Evolutionary conservation across 768 basidiomycete genomes (phyloP), one percentile per base, ranked within the genome.

Genomic region (Krasilnikovozyma curviuscula): DNA sequence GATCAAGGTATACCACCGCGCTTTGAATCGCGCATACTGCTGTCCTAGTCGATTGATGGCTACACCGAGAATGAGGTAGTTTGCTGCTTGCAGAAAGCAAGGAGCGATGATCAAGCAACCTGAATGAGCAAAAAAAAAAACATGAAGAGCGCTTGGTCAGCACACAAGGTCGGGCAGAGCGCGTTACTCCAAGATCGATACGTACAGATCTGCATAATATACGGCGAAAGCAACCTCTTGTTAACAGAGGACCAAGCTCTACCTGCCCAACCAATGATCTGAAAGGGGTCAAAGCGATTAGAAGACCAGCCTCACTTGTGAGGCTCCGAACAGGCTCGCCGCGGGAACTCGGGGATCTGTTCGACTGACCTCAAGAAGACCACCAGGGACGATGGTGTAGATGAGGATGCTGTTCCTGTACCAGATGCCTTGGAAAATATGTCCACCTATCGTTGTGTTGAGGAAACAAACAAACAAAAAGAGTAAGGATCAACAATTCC

Each of bases 61-160:
- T 24, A 60, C 57, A 2, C 74, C 73, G 10, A 78, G 65, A 18
- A 76, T 69, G 34, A 76, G 66, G 57, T 78, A 79, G 54, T 72
- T 73, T 12, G 74, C 74, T 0, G 76, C 76, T 16, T 56, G 52
- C 59, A 32, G 37, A 43, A 54, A 13, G 25, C 42, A 32, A 2
- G 76, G 76, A 1, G 69, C 70, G 34, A 77, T 61, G 55, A 79
- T 75, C 3, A 73, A 71, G 7, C 63, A 61, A 5, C 63, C n/a
- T n/a, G n/a, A n/a, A 18, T 14, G 7, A 12, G n/a, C 44, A 9
- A 14, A 7, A 12, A 19, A 12, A 13, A 42, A 5, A 25, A 28
- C 3, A 16, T 40, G n/a, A n/a, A 46, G 13, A 44, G 39, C 33
- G 40, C 23, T 23, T 37, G 16, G 21, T 46, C n/a, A 14, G 34